These are phyloP conservation scores for Sisymbrium altissimum DNA, from an alignment of 345 rosid species.

Conservation along the genomic window DNA sequence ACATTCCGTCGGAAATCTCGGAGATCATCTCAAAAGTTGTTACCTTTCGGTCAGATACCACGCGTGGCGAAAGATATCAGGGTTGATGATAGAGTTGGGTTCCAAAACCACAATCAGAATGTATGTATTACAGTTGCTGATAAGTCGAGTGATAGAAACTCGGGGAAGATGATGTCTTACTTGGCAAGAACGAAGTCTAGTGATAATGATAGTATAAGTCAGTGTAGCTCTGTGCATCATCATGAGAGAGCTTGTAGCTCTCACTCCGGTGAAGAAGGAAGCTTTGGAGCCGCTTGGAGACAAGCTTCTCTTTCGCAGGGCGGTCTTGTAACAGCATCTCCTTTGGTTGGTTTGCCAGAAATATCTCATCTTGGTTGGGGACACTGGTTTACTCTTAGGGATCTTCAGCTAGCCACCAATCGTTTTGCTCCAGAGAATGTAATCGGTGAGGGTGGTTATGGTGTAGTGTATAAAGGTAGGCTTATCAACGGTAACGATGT, in stretches of 20 bases:
- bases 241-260: slow-evolving; percentile 70
- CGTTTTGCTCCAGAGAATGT: slow-evolving; percentile 74
- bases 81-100: slow-evolving; percentile 73
- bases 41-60: slow-evolving; percentile 67
- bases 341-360: slow-evolving; percentile 89
- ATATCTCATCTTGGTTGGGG: slow-evolving; percentile 99
- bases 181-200: slow-evolving; percentile 67
- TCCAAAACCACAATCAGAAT: slow-evolving; percentile 45
- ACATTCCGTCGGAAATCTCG: slow-evolving; percentile 62
- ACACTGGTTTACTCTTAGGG: slow-evolving; percentile 97
- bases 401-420: slow-evolving; percentile 80
- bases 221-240: slow-evolving; percentile 68
- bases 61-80: slow-evolving; percentile 81
- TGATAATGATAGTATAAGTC: slow-evolving; percentile 84
- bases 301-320: slow-evolving; percentile 68
- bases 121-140: slow-evolving; percentile 40
- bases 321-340: slow-evolving; percentile 74
- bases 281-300: slow-evolving; percentile 61
- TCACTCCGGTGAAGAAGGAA: slow-evolving; percentile 93
- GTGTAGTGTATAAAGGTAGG: slow-evolving; percentile 80
- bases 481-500: slow-evolving; percentile 90
- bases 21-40: slow-evolving; percentile 48
- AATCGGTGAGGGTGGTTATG: slow-evolving; percentile 98
- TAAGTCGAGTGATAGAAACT: slow-evolving; percentile 55
- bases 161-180: slow-evolving; percentile 55